Percentiles rank a stretch among this genome's conserved stretches.
phyloP scores from a whole-genome alignment of 2,329 filamentous ascomycete species.

The Fusarium poae region DNA sequence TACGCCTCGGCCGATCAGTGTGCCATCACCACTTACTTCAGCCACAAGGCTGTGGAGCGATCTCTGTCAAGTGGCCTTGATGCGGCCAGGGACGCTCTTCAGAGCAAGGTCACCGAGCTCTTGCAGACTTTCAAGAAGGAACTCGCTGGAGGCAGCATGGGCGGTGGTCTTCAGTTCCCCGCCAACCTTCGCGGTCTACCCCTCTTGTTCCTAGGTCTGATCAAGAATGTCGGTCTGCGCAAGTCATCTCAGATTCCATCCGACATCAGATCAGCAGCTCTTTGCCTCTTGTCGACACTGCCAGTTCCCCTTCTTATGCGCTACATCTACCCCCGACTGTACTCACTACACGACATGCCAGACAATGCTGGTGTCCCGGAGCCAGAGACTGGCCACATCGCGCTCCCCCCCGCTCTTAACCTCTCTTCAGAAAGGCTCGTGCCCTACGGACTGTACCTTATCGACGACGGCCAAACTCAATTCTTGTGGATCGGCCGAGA shows the following conservation, averaged over 20 bases:
- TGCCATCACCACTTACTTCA: slow-evolving; percentile 93
- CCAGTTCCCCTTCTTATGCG: slow-evolving; percentile 91
- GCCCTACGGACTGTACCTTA: slow-evolving; percentile 91
- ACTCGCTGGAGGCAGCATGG: slow-evolving; percentile 94
- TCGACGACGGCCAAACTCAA: slow-evolving; percentile 97
- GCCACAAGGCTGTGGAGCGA: slow-evolving; percentile 96
- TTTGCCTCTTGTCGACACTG: slow-evolving; percentile 93
- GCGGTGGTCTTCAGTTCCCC: slow-evolving; percentile 93
- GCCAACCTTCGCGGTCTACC: slow-evolving; percentile 91
- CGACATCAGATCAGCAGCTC: slow-evolving; percentile 91
- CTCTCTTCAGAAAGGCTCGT: slow-evolving; percentile 89
- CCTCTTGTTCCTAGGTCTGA: slow-evolving; percentile 90
- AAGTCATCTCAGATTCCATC: slow-evolving; percentile 95
- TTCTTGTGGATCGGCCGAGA: slow-evolving; percentile 97
- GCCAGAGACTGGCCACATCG: slow-evolving; percentile 86
- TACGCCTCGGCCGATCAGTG: slow-evolving; percentile 96
- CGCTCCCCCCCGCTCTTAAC: slow-evolving; percentile 86
- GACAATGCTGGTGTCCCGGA: slow-evolving; percentile 91
- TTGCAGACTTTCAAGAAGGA: slow-evolving; percentile 97
- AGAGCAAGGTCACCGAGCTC: slow-evolving; percentile 91
- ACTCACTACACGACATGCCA: slow-evolving; percentile 95
- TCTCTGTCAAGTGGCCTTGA: slow-evolving; percentile 88
- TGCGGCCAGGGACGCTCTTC: slow-evolving; percentile 88
- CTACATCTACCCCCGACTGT: slow-evolving; percentile 88
- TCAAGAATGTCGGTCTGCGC: slow-evolving; percentile 94